Base-by-base conservation (phyloP, 495 filamentous ascomycete genomes). In the Trichocladium uniseriatum region DNA sequence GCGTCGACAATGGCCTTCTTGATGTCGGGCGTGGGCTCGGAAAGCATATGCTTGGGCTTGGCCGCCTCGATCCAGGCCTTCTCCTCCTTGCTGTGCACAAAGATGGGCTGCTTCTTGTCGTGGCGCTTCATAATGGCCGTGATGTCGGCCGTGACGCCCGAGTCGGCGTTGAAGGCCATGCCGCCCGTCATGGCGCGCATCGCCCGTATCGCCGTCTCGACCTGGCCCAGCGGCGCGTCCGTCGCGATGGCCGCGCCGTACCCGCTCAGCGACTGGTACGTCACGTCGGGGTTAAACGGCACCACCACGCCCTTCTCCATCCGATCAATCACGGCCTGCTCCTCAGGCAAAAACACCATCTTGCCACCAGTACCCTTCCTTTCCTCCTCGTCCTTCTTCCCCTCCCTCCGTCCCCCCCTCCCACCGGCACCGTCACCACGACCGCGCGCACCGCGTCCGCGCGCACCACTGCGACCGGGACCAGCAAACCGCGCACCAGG, bases 1-100 rank as follows among this genome's bases (percentile, higher is more conserved):
- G 59, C 48, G 37, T 75, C 67, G 7, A 71, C 20, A 10, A 76
- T 60, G 5, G 58, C 61, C 29, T 55, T 51, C 60, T 64, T 70
- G 27, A 62, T 64, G 47, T 54, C 57, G 13, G 41, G 49, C 28
- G 49, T 15, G 22, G 65, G 56, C 14, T 27, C 32, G 9, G 51
- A 42, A 2, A 62, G 19, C 16, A 52, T 50, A 22, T 60, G 21
- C 8, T 48, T 51, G 20, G 36, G 38, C 8, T 34, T 2, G 19
- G 36, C 43, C 20, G 36, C 15, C 47, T 52, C 47, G 35, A 62
- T 19, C 85, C 61, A 66, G 16, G 38, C 56, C 58, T 60, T 64
- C 61, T 75, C 61, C 34, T 38, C 59, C 6, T 43, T 14, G 16
- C 49, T 56, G 53, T 60, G 60, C 45, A 67, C 55, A 13, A 67